A percentile compares a stretch with the other conserved stretches of the same genome.
These are phyloP conservation scores for Alternaria panax DNA, from an alignment of 2,329 filamentous ascomycete genomes.

Conservation along the genomic window DNA sequence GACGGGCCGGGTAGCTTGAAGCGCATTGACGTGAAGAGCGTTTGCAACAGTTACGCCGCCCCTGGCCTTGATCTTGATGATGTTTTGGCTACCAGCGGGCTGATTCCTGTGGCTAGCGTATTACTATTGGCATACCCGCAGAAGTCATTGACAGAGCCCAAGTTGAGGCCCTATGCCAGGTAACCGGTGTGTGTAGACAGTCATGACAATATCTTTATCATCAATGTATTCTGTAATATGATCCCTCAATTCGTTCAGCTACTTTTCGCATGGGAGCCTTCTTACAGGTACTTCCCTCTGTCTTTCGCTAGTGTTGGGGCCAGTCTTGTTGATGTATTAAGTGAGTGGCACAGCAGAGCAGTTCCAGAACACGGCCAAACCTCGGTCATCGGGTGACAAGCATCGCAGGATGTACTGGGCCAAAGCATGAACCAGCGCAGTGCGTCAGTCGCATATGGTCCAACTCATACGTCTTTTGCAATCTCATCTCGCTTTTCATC, in stretches of 20 bases:
- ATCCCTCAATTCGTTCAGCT: not conserved
- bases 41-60: constrained; percentile 52
- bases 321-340: not conserved
- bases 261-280: not conserved
- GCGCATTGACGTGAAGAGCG: constrained; percentile 49
- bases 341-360: not conserved
- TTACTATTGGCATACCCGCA: constrained; percentile 36
- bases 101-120: constrained; percentile 51
- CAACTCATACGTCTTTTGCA: not conserved
- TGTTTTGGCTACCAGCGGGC: constrained; percentile 55
- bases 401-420: not conserved
- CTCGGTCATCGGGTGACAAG: not conserved
- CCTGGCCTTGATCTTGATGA: constrained; percentile 54
- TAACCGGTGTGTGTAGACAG: not conserved
- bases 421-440: not conserved
- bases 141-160: constrained; percentile 52
- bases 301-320: not conserved
- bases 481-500: not conserved
- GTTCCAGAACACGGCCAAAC: not conserved
- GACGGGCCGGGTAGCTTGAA: constrained; percentile 54
- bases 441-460: not conserved
- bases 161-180: constrained; percentile 51
- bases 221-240: not conserved
- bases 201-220: not conserved
- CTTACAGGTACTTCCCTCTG: not conserved